Percentiles rank a stretch among this genome's conserved stretches.
Conservation (phyloP, 495 filamentous ascomycete species). For the Talaromyces wortmannii region DNA sequence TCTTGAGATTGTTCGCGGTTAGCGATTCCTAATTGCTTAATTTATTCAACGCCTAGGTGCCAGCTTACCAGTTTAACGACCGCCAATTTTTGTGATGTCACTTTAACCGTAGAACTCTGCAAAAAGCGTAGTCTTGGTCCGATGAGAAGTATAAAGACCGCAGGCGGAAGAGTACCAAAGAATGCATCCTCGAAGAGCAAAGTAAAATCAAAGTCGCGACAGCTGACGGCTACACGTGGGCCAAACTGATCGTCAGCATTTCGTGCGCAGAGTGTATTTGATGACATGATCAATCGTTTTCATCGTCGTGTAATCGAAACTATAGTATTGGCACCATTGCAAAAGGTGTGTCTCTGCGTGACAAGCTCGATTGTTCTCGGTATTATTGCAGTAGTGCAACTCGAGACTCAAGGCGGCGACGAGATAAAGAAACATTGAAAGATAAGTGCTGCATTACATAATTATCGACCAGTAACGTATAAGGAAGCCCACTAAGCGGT, state of each 20-base stretch:
- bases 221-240: constrained; percentile 16
- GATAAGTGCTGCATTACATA: too few relatives aligned
- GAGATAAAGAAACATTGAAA: too few relatives aligned
- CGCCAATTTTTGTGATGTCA: constrained; percentile 16
- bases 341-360: too few relatives aligned
- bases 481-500: too few relatives aligned
- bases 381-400: too few relatives aligned
- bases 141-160: constrained; percentile 16
- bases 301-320: neutral
- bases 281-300: neutral
- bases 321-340: too few relatives aligned
- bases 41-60: neutral
- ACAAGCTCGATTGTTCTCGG: too few relatives aligned
- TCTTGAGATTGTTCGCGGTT: neutral
- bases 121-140: constrained; percentile 14
- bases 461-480: too few relatives aligned
- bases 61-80: constrained; percentile 17
- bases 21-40: neutral
- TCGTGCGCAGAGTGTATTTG: neutral
- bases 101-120: constrained; percentile 16
- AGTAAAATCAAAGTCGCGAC: constrained; percentile 28
- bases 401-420: too few relatives aligned
- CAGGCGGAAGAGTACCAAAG: constrained; percentile 18
- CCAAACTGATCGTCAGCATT: constrained; percentile 19
- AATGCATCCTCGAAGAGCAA: constrained; percentile 26